Evolutionary conservation across 208 protist genomes (phyloP), one percentile per base, ranked within the genome.

Genomic region (Leptomonas pyrrhocoris): DNA sequence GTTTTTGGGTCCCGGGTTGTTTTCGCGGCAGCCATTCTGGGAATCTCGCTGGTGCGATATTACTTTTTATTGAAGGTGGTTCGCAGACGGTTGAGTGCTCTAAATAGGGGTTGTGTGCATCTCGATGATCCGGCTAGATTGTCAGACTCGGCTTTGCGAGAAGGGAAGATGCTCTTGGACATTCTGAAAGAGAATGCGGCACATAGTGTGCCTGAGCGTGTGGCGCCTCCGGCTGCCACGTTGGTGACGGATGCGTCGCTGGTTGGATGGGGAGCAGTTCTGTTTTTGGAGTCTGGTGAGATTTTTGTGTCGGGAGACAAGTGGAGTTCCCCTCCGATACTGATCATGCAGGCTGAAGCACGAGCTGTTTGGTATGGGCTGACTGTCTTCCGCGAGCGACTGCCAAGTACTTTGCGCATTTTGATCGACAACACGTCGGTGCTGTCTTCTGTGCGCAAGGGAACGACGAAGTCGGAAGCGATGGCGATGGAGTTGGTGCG

Each of bases 221-320:
- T 12, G 49, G 43, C 7, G 12, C 27, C 23, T 19, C 56, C 56
- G 12, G 38, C 27, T 11, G 18, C 13, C 7, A 30, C 45, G 28
- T 42, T 67, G 25, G 56, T 57, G 19, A 74, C 54, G 13, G 57
- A 74, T 43, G 68, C 68, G 43, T 74, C 68, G 2, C 34, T 67
- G 7, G 27, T 43, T 18, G 68, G 56, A 59, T 74, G 45, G 68
- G 43, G 56, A 18, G 68, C 56, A 19, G 36, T 66, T 15, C 31
- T 74, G 21, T 19, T 74, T 57, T 7, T 48, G 18, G 56, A 66
- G 23, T 27, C 40, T 21, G 43, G 68, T 45, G 42, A 34, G 28
- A 13, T 66, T 9, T 19, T 50, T n/a, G 16, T 74, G 23, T n/a
- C 13, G 28, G 68, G 36, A 3, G 54, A 46, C 3, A 1, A 12